Percentiles rank a stretch among this genome's conserved stretches.
Conservation (phyloP, 768 basidiomycete species). For the Suillus clintonianus region DNA sequence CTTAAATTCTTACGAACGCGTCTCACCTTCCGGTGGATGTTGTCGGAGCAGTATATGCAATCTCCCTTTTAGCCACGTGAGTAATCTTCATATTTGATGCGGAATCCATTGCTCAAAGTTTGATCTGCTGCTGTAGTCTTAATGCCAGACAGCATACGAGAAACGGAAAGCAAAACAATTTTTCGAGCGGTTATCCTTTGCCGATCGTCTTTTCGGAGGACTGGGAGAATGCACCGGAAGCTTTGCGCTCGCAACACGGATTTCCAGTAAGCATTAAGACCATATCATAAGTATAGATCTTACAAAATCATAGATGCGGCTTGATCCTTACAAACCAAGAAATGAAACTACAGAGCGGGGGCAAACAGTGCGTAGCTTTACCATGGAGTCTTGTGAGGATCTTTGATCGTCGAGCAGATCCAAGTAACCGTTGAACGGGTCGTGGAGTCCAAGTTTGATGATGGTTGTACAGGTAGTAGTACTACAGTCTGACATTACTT, state of each 20-base stretch:
- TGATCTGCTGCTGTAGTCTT: conserved; percentile 9
- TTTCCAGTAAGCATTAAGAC: background rate
- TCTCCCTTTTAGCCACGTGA: conserved; percentile 27
- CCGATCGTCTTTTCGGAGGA: conserved; percentile 3
- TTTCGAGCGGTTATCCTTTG: background rate
- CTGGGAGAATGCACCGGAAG: background rate
- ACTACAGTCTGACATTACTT: background rate
- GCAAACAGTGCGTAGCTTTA: conserved; percentile 11
- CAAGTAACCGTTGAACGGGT: conserved; percentile 20
- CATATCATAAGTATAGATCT: background rate
- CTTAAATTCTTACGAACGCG: background rate
- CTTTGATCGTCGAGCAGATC: conserved; percentile 5
- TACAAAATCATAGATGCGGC: conserved; percentile 1
- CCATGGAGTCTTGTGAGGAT: background rate
- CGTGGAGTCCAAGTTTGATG: conserved; percentile 22
- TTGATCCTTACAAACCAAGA: conserved; percentile 3
- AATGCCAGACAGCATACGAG: conserved; percentile 17
- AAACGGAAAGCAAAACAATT: background rate
- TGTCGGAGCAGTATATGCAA: conserved; percentile 20
- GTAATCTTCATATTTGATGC: background rate
- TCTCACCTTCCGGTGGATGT: background rate
- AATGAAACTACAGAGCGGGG: background rate
- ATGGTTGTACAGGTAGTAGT: background rate
- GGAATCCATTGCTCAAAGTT: background rate
- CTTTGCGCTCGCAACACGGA: background rate